These are phyloP conservation scores for Pseudoperonospora humuli DNA, from an alignment of 352 stramenopile genomes.

Conservation along the genomic window DNA sequence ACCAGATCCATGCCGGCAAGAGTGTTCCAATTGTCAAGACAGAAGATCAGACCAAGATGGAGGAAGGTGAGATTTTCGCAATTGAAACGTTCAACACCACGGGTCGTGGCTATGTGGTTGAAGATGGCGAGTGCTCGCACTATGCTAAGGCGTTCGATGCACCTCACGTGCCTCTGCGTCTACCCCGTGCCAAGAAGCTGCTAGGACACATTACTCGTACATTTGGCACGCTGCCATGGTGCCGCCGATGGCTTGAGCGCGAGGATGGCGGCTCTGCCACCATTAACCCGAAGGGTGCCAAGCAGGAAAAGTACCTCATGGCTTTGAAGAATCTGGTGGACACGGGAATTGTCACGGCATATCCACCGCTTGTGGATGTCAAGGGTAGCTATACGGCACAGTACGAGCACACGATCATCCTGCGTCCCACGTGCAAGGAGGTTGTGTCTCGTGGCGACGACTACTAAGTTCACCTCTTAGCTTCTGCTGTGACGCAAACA, in stretches of 20 bases:
- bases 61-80: constrained; percentile 96
- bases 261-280: constrained; percentile 93
- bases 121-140: constrained; percentile 95
- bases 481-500: constrained; percentile 10
- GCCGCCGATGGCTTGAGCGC: constrained; percentile 94
- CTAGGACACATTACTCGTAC: constrained; percentile 97
- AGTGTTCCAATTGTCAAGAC: constrained; percentile 95
- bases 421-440: constrained; percentile 96
- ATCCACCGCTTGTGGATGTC: constrained; percentile 95
- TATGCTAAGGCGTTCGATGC: constrained; percentile 97
- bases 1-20: constrained; percentile 96
- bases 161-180: constrained; percentile 90
- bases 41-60: constrained; percentile 92
- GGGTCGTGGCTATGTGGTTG: constrained; percentile 80
- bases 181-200: constrained; percentile 91
- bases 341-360: constrained; percentile 91
- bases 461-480: constrained; percentile 71
- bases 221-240: constrained; percentile 99
- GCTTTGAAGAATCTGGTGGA: constrained; percentile 97
- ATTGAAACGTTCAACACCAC: constrained; percentile 96
- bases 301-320: constrained; percentile 97
- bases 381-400: constrained; percentile 96
- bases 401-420: constrained; percentile 98
- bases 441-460: constrained; percentile 96
- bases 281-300: constrained; percentile 89